Evolutionary conservation across 352 stramenopile species (phyloP), one percentile per base, ranked within the genome.

Genomic region (Phytophthora pisi): DNA sequence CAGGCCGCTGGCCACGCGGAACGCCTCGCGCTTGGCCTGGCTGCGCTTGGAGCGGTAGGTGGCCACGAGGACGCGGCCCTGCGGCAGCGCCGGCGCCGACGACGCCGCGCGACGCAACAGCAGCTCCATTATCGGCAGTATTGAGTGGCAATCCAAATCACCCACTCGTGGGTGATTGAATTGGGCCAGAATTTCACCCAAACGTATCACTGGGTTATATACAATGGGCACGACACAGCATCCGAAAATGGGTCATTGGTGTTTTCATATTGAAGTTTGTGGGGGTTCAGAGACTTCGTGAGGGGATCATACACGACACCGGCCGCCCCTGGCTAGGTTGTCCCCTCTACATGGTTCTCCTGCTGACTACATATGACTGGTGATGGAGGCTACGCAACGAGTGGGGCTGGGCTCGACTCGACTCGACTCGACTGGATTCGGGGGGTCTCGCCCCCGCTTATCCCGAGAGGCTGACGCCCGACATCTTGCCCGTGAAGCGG

Each of bases 401-500:
- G 56, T 68, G 51, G 64, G 53, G 38, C 58, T 72, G 62, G 57
- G 57, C 51, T 74, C 56, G 55, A 70, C 66, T 45, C 38, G 38
- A n/a, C 51, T 74, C 56, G 55, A 70, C 66, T 45, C 38, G 38
- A n/a, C n/a, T 63, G 40, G 20, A 70, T 53, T 58, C 34, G 57
- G 36, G 26, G 26, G 40, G 30, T 64, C 63, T 53, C 5, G 3
- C 1, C 40, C 38, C 42, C n/a, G 23, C 56, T 75, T 66, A 92
- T 0, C 74, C 55, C 31, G 75, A 87, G 38, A 89, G 77, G 31
- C 74, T 71, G 20, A 83, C 77, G 47, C 86, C 86, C 28, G 86
- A 92, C 86, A 92, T 92, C 71, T 92, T 92, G 79, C 86, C 86
- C 46, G 86, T 94, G 74, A 88, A 91, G 62, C 84, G 86, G 26